Base-by-base conservation (phyloP, 139 green algal genomes). In the Microglena sp. region DNA sequence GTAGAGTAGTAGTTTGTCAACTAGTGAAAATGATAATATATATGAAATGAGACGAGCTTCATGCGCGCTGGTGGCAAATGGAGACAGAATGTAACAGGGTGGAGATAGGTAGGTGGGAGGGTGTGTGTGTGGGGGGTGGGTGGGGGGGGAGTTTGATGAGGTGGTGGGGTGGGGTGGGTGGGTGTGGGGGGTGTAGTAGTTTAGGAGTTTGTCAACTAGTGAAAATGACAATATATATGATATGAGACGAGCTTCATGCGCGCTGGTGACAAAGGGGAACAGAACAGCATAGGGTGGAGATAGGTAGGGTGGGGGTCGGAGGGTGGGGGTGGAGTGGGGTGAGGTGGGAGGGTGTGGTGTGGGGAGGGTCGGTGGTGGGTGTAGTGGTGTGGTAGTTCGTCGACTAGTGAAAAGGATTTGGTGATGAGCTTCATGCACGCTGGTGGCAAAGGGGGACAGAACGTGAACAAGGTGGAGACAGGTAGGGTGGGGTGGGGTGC, bases 381-480 rank as follows among this genome's bases (percentile, higher is more conserved):
- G 5, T 30, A 22, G 27, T 27, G 15, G 11, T 59, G 21, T n/a
- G 15, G 21, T 59, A 11, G 6, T 59, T 18, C 6, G 11, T 27
- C 21, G 11, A 32, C 6, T 26, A 32, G 50, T 18, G 89, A 96
- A 1, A 28, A 27, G 0, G 94, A 99, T 64, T 57, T 99, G 59
- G 89, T 97, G 67, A 78, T 96, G 27, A 87, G 77, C 3, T 93
- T 87, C 28, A 90, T 89, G 84, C 64, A 85, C 6, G 64, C 76
- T 2, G 81, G 88, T 2, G 89, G 89, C 7, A 83, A 84, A 31
- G 90, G 90, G 2, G 90, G 90, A 1, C 90, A 99, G 77, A 98
- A 98, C 69, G 94, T 99, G 5, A 99, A 99, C 86, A 99, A 99
- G 79, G 89, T 98, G 34, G n/a, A n/a, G n/a, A n/a, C n/a, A n/a